phyloP scores from a whole-genome alignment of 176 grass and related monocot genomes.

The Carex pumila region DNA sequence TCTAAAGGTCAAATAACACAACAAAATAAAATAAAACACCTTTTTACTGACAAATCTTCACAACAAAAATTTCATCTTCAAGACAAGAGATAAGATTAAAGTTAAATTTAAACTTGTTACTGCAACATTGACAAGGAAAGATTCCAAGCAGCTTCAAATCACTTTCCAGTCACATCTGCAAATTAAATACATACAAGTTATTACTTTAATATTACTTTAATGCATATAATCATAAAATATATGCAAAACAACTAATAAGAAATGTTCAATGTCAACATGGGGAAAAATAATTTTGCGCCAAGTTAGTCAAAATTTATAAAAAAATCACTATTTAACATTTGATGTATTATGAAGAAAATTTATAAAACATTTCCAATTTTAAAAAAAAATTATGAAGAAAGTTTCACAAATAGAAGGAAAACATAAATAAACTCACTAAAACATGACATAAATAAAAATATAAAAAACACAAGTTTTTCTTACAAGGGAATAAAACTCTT shows the following conservation, averaged over 20 bases:
- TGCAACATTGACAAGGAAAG: not conserved
- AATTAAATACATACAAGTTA: not conserved
- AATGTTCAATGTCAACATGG: not conserved
- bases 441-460: not conserved
- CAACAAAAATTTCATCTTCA: not conserved
- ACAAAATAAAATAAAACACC: not conserved
- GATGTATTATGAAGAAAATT: no score
- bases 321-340: no score
- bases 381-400: no score
- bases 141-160: not conserved
- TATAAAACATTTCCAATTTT: no score
- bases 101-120: not conserved
- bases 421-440: not conserved
- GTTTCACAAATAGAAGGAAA: not conserved
- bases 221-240: not conserved
- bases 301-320: no score
- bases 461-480: not conserved
- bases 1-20: not conserved
- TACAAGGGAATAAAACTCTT: not conserved
- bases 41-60: not conserved
- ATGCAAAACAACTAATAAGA: not conserved
- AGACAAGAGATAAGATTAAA: not conserved
- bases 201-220: not conserved
- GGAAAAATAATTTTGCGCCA: not conserved
- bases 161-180: not conserved